Percentiles rank a stretch among this genome's conserved stretches.
These are phyloP conservation scores for Maudiozyma turicensis DNA, from an alignment of 805 yeast genomes.

Conservation along the genomic window DNA sequence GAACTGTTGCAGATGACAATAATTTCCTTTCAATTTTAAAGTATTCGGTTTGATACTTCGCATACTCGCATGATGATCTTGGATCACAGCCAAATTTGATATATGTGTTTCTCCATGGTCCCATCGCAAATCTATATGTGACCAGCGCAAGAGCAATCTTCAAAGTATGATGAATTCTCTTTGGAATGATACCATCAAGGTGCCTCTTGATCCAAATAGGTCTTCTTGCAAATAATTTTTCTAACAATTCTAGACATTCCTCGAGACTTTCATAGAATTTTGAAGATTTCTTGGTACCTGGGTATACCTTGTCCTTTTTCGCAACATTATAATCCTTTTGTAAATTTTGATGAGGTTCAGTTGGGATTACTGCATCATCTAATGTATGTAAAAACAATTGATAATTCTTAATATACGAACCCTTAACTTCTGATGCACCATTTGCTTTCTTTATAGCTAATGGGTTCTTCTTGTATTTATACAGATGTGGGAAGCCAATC, in stretches of 20 bases:
- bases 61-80: slow-evolving; percentile 39
- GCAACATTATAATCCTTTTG: slow-evolving; percentile 35
- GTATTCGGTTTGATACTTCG: slow-evolving; percentile 74
- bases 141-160: slow-evolving; percentile 79
- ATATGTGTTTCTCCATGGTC: slow-evolving; percentile 91
- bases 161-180: slow-evolving; percentile 33
- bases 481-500: slow-evolving; percentile 65
- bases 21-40: slow-evolving; percentile 38
- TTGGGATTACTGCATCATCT: slow-evolving; percentile 41
- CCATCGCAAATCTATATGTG: slow-evolving; percentile 71
- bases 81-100: slow-evolving; percentile 78
- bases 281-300: slow-evolving; percentile 28
- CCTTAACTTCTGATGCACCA: slow-evolving; percentile 39
- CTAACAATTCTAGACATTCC: slow-evolving; percentile 24
- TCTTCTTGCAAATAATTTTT: slow-evolving; percentile 49
- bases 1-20: slow-evolving; percentile 17
- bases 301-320: slow-evolving; percentile 22
- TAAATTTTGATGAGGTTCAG: slow-evolving; percentile 41
- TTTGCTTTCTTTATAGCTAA: slow-evolving; percentile 43
- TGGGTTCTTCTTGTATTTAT: slow-evolving; percentile 69
- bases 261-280: slow-evolving; percentile 25
- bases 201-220: slow-evolving; percentile 85
- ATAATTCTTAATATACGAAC: slow-evolving; percentile 34
- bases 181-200: slow-evolving; percentile 44
- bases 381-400: slow-evolving; percentile 35